These are phyloP conservation scores for Tilletia caries DNA, from an alignment of 1,284 basidiomycete species.

Conservation along the genomic window DNA sequence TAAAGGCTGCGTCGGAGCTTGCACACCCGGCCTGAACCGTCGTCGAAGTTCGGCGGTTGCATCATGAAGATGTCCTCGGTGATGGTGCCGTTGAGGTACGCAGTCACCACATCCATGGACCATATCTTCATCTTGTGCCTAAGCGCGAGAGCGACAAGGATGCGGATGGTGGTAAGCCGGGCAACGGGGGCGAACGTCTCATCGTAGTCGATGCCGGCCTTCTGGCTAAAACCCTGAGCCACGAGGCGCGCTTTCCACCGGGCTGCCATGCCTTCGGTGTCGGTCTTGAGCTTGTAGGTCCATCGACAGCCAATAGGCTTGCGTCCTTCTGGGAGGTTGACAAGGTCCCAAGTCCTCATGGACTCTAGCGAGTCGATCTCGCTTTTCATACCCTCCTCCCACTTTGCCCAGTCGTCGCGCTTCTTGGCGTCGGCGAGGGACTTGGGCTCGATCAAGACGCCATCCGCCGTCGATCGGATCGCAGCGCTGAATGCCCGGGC, in stretches of 20 bases:
- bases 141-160: background rate
- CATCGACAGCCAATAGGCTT: conserved; percentile 3
- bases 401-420: background rate
- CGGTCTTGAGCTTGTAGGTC: background rate
- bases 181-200: too few relatives aligned
- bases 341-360: background rate
- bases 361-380: background rate
- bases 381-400: background rate
- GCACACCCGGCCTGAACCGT: background rate
- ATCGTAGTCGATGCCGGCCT: too few relatives aligned
- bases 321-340: background rate
- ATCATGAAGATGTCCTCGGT: background rate
- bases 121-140: background rate
- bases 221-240: too few relatives aligned
- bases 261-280: background rate
- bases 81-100: conserved; percentile 1
- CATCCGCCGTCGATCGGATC: background rate
- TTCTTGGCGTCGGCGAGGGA: background rate
- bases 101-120: conserved; percentile 5
- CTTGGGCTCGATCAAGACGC: background rate
- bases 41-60: background rate
- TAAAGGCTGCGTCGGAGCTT: background rate
- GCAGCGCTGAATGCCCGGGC: background rate
- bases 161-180: background rate
- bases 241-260: background rate